Evolutionary conservation across 805 yeast species (phyloP).

Genomic region (Lachancea mirantina): DNA sequence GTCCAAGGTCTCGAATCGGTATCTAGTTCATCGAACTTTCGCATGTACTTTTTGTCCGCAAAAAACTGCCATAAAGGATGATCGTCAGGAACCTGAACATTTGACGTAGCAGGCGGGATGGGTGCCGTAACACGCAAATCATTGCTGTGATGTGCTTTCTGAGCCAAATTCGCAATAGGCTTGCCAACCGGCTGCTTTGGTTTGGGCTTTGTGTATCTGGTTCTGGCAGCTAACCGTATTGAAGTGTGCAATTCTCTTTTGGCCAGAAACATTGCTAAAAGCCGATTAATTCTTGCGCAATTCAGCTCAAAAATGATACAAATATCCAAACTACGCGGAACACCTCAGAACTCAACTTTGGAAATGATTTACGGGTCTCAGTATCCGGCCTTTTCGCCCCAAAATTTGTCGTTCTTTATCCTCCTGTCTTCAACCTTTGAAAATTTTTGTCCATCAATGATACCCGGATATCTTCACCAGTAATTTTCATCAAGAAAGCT

Average conservation of each 20-base stretch:
- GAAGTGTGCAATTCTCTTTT: constrained; percentile 32
- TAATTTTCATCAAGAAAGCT: no score
- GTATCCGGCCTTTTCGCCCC: no score
- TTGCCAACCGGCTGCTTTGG: constrained; percentile 22
- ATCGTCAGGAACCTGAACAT: constrained; percentile 65
- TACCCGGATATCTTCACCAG: no score
- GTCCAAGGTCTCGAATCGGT: constrained; percentile 72
- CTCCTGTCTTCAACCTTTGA: no score
- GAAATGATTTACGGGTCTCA: no score
- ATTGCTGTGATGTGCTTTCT: constrained; percentile 23
- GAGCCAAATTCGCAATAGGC: constrained; percentile 21
- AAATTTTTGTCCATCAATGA: no score
- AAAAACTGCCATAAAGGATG: constrained; percentile 97
- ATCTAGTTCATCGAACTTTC: constrained; percentile 49
- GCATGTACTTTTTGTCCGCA: constrained; percentile 50
- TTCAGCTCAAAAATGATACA: no score
- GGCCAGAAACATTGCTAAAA: constrained; percentile 8
- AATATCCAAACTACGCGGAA: no score
- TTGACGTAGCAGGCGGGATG: constrained; percentile 71
- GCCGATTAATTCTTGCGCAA: not conserved
- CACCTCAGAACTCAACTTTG: no score
- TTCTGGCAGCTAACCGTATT: constrained; percentile 34
- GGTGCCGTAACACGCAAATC: constrained; percentile 62
- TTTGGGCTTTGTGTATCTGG: constrained; percentile 33
- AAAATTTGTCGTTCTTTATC: no score